Base-by-base conservation (phyloP, 495 filamentous ascomycete genomes). In the Saxophila tyrrhenica region DNA sequence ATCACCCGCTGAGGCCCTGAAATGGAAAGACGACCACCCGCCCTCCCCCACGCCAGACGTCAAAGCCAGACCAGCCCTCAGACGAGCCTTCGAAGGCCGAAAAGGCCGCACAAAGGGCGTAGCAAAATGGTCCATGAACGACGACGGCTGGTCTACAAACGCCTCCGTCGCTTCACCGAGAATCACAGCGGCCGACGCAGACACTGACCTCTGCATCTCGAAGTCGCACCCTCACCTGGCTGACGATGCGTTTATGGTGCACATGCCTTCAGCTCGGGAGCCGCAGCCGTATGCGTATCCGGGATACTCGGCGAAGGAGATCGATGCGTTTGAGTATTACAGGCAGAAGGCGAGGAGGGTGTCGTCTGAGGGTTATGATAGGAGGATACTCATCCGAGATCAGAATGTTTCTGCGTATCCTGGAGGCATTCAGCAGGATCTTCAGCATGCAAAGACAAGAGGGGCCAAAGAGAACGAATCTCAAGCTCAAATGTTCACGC, bases 281-380 rank as follows among this genome's bases (percentile, higher is more conserved):
- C 60, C 57, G 20, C 60, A 62, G 50, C 60, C 60, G 39, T 60
- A 53, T 38, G n/a, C 16, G 2, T 58, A 56, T 41, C 60, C 57
- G 5, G 56, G 60, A 5, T 46, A 56, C 35, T 42, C 51, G 9
- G 19, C 52, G 11, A 38, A n/a, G 41, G 25, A 62, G 38, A 62
- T 62, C 29, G 25, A 29, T 32, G 56, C 56, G 11, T 53, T 55
- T 1, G 50, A 62, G 56, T 23, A 56, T 22, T 50, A 62, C 35
- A 50, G 35, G 35, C 50, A 32, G 2, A 51, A 58, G 35, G 24
- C 50, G 13, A 24, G 56, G 52, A 42, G 43, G 8, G 32, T 47
- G 39, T 38, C 19, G 23, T 1, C 19, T 10, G 25, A 57, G 17
- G 54, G 35, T 2, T 43, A 43, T 16, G 20, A 52, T 16, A 23